These are phyloP conservation scores for Zygnema cylindricum DNA, from an alignment of 139 green algal genomes.

Conservation along the genomic window DNA sequence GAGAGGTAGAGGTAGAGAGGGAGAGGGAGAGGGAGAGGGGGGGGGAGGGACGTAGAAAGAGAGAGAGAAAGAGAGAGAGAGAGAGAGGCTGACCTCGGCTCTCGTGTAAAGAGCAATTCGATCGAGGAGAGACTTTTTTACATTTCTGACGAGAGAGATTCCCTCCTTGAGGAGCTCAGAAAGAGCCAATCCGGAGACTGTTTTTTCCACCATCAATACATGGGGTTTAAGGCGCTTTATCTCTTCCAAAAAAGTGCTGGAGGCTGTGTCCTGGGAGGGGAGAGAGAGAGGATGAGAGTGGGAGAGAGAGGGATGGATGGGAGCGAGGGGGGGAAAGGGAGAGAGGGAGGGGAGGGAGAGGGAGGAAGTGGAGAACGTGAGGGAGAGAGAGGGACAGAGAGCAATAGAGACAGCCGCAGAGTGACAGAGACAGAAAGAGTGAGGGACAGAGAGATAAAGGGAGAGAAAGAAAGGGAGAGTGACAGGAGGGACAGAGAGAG, in stretches of 20 bases:
- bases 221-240: slow-evolving; percentile 34
- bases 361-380: background rate
- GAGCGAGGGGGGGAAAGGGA: background rate
- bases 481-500: no score
- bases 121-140: slow-evolving; percentile 77
- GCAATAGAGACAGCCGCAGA: no score
- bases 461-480: no score
- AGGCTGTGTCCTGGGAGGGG: slow-evolving; percentile 37
- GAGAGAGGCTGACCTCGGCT: background rate
- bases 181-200: slow-evolving; percentile 52
- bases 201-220: slow-evolving; percentile 60
- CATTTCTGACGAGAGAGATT: slow-evolving; percentile 65
- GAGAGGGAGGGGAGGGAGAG: slow-evolving; percentile 11
- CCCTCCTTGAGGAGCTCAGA: slow-evolving; percentile 48
- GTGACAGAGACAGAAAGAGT: no score
- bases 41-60: background rate
- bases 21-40: slow-evolving; percentile 15
- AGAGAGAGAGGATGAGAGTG: background rate
- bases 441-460: no score
- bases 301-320: background rate
- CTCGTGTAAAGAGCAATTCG: slow-evolving; percentile 65
- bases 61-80: background rate
- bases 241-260: slow-evolving; percentile 7
- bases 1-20: background rate
- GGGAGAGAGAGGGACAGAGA: background rate